Evolutionary conservation across 2,329 filamentous ascomycete genomes (phyloP).

Genomic region (Fusarium hostae): DNA sequence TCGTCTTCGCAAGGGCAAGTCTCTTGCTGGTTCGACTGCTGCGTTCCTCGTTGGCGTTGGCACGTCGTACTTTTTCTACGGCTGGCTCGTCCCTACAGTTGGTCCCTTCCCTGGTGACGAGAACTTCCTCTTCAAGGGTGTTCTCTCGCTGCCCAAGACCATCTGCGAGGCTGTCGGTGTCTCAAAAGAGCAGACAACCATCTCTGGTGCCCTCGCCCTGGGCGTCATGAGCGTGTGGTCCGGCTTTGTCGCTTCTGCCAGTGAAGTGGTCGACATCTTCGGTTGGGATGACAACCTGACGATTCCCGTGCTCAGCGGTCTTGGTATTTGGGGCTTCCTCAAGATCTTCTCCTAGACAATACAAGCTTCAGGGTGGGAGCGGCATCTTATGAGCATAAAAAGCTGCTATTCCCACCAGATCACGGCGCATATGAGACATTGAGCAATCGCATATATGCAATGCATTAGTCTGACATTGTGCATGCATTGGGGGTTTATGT

Average conservation of each 20-base stretch:
- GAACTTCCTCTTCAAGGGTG: conserved; percentile 80
- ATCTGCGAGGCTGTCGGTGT: conserved; percentile 71
- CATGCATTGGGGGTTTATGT: conserved; percentile 19
- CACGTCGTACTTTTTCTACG: conserved; percentile 89
- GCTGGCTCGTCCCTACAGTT: conserved; percentile 77
- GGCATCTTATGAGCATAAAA: conserved; percentile 4
- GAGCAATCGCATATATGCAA: conserved; percentile 15
- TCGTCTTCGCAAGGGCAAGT: conserved; percentile 86
- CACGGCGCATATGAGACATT: conserved; percentile 24
- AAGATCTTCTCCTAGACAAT: conserved; percentile 77
- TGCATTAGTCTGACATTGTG: conserved; percentile 27
- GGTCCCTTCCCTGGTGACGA: conserved; percentile 77
- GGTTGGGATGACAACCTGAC: conserved; percentile 98
- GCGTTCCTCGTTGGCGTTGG: conserved; percentile 85
- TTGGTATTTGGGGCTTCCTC: conserved; percentile 91
- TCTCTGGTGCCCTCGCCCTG: conserved; percentile 79
- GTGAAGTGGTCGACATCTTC: conserved; percentile 90
- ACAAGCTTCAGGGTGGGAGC: not conserved
- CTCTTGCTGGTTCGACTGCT: conserved; percentile 86
- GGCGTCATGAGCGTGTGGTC: conserved; percentile 86
- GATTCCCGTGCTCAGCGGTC: conserved; percentile 89
- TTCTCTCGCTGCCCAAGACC: conserved; percentile 73
- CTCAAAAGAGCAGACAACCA: conserved; percentile 65
- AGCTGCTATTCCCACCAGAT: not conserved
- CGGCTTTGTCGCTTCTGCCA: conserved; percentile 87